Conservation (phyloP, 257 asterid species). For the Ehretia macrophylla region DNA sequence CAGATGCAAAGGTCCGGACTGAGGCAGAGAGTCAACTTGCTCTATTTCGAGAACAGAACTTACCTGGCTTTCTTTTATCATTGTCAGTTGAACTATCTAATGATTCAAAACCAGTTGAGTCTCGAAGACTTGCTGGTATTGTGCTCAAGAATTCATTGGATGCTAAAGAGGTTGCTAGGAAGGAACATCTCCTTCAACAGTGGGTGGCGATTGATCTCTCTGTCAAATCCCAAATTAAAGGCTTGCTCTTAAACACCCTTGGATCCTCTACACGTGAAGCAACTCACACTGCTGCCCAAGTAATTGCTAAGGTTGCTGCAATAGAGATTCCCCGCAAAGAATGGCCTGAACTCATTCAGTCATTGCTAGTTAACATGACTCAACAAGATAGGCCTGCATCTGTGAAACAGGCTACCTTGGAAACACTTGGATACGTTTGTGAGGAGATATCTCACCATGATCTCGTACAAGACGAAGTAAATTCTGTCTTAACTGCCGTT, state of each 20-base stretch:
- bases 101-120: slow-evolving; percentile 65
- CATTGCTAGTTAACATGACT: slow-evolving; percentile 62
- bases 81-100: slow-evolving; percentile 64
- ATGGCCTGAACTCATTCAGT: slow-evolving; percentile 81
- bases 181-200: slow-evolving; percentile 52
- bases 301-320: slow-evolving; percentile 77
- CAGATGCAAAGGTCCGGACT: slow-evolving; percentile 49
- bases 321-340: slow-evolving; percentile 73
- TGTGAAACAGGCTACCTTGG: slow-evolving; percentile 73
- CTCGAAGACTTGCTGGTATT: slow-evolving; percentile 84
- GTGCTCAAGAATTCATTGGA: slow-evolving; percentile 78
- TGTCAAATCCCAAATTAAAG: slow-evolving; percentile 63
- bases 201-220: slow-evolving; percentile 62
- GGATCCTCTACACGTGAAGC: slow-evolving; percentile 63
- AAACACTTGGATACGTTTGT: slow-evolving; percentile 82
- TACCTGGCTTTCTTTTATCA: slow-evolving; percentile 66
- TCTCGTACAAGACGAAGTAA: slow-evolving; percentile 77
- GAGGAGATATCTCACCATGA: slow-evolving; percentile 80
- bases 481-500: slow-evolving; percentile 75
- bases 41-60: slow-evolving; percentile 66
- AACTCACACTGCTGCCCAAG: slow-evolving; percentile 81
- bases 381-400: slow-evolving; percentile 55
- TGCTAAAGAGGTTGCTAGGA: slow-evolving; percentile 67
- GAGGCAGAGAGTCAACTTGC: slow-evolving; percentile 68
- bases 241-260: slow-evolving; percentile 55